These are phyloP conservation scores for Cenchrus fungigraminus DNA, from an alignment of 176 grass and related monocot species.

Conservation along the genomic window DNA sequence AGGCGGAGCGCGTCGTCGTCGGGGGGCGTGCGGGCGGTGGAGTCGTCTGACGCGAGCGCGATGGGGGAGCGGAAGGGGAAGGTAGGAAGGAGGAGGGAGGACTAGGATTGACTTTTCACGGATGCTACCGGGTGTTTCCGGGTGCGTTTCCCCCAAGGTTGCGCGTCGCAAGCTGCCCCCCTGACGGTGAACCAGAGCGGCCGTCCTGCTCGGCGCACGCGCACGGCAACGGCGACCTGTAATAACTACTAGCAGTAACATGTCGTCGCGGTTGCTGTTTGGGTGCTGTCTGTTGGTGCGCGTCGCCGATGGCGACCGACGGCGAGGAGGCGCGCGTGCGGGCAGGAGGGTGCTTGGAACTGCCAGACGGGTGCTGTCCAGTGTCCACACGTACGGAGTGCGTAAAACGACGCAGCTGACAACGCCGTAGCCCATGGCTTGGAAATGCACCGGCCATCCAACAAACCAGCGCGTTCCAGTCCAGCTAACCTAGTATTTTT, in stretches of 20 bases:
- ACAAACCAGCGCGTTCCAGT: background rate
- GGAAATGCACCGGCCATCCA: background rate
- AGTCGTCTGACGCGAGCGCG: constrained; percentile 37
- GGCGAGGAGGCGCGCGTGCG: background rate
- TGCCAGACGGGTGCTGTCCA: background rate
- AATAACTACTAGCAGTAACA: no score
- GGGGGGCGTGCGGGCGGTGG: constrained; percentile 14
- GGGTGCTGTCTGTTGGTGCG: background rate
- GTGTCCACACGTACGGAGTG: no score
- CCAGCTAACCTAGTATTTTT: background rate
- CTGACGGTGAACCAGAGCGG: background rate
- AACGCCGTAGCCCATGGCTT: background rate
- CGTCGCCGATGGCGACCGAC: constrained; percentile 18
- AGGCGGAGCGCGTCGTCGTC: constrained; percentile 10
- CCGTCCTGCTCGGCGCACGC: no score
- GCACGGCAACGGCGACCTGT: no score
- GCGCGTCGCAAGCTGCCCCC: background rate
- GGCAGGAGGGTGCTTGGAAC: background rate
- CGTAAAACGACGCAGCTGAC: background rate
- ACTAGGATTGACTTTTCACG: constrained; percentile 20
- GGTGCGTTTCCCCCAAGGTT: constrained; percentile 1
- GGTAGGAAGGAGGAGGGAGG: background rate
- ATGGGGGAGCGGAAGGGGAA: background rate
- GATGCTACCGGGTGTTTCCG: background rate
- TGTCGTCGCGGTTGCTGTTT: background rate